phyloP scores from a whole-genome alignment of 179 eudicot genomes.

The Camellia oleifera region DNA sequence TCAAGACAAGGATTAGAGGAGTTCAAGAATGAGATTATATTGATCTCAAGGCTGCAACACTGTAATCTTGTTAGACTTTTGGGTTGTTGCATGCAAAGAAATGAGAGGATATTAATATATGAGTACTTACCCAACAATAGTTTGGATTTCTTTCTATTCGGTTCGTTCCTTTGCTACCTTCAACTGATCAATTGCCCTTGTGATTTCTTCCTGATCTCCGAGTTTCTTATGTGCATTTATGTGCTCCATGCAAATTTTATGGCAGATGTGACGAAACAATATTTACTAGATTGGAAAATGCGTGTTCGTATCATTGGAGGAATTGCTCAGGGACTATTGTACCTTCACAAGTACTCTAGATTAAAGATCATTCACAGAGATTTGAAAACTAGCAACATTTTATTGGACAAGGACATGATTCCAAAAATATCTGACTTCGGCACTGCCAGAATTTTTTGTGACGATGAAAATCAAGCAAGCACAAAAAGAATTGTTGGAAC shows the following conservation, averaged over 20 bases:
- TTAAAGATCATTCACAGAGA: conserved; percentile 26
- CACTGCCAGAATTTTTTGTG: conserved; percentile 23
- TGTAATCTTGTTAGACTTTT: conserved; percentile 43
- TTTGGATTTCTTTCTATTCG: conserved; percentile 43
- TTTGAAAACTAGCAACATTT: conserved; percentile 28
- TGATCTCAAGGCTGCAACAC: conserved; percentile 51
- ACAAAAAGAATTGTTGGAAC: conserved; percentile 31
- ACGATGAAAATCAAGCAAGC: background rate
- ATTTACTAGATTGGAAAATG: conserved; percentile 14
- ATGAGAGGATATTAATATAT: conserved; percentile 41
- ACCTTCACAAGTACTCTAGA: conserved; percentile 31
- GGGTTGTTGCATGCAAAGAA: conserved; percentile 41
- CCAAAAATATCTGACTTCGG: conserved; percentile 38
- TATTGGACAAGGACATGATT: conserved; percentile 19
- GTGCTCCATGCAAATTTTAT: background rate
- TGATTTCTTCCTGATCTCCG: background rate
- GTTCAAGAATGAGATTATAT: conserved; percentile 45
- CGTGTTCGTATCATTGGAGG: conserved; percentile 22
- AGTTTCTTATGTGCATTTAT: too few species aligned
- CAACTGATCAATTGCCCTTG: background rate
- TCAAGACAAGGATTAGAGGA: conserved; percentile 51
- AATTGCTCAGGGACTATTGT: conserved; percentile 28
- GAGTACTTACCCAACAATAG: conserved; percentile 49
- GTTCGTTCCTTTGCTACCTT: conserved; percentile 13
- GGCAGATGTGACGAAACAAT: conserved; percentile 8